Percentiles rank a stretch among this genome's conserved stretches.
Conservation (phyloP, 306 rosid species). For the Arachis stenosperma region DNA sequence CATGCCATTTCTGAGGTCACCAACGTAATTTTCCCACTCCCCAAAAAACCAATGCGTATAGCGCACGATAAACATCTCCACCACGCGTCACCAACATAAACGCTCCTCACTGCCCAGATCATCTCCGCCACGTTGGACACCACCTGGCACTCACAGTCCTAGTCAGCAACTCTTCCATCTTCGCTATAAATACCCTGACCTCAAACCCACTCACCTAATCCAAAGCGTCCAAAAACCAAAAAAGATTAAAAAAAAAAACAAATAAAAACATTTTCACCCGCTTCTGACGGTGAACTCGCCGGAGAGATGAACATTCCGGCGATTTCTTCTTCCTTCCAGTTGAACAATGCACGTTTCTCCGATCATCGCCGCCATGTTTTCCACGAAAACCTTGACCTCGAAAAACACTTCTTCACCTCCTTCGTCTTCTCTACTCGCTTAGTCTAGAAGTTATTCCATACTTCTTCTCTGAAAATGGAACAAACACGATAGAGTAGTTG, state of each 20-base stretch:
- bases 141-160: conserved; percentile 43
- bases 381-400: conserved; percentile 47
- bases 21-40: neutral
- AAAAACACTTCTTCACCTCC: conserved; percentile 37
- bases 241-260: neutral
- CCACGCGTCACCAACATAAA: conserved; percentile 49
- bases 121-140: conserved; percentile 36
- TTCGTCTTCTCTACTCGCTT: conserved; percentile 28
- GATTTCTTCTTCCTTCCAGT: conserved; percentile 1
- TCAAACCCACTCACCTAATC: conserved; percentile 35
- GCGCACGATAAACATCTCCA: conserved; percentile 26
- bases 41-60: conserved; percentile 15
- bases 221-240: conserved; percentile 5
- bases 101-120: conserved; percentile 30
- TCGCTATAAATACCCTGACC: conserved; percentile 46
- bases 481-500: conserved; percentile 18
- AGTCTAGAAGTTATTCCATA: conserved; percentile 37
- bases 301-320: conserved; percentile 79
- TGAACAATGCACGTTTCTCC: conserved; percentile 59
- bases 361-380: conserved; percentile 79
- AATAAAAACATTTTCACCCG: neutral
- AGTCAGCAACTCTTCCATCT: conserved; percentile 45
- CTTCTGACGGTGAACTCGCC: conserved; percentile 40
- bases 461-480: conserved; percentile 45
- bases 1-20: conserved; percentile 18